These are phyloP conservation scores for Entomortierella lignicola DNA, from an alignment of 192 early-diverging fungal genomes.

Conservation along the genomic window DNA sequence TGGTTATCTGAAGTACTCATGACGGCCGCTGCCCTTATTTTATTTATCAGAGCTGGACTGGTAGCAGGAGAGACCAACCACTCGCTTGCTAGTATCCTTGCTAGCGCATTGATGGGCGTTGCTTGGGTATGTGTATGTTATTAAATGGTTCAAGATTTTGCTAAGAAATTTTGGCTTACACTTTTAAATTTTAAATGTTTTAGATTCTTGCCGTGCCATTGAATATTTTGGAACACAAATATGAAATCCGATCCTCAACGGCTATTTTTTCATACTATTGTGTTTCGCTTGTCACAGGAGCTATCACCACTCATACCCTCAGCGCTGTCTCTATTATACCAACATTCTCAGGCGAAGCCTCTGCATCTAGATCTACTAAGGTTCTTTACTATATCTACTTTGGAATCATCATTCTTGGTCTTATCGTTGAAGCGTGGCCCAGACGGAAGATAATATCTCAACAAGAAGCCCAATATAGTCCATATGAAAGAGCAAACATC, in stretches of 20 bases:
- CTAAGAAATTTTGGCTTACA: too few species aligned
- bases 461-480: background rate
- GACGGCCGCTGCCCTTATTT: conserved; percentile 2
- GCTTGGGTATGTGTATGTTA: conserved; percentile 25
- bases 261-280: conserved; percentile 20
- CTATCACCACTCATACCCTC: conserved; percentile 13
- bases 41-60: conserved; percentile 23
- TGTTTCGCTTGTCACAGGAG: conserved; percentile 5
- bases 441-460: conserved; percentile 18
- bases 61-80: background rate
- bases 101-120: conserved; percentile 15
- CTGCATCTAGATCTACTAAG: background rate
- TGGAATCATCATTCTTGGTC: background rate
- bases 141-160: background rate
- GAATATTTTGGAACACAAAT: conserved; percentile 23
- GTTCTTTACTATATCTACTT: conserved; percentile 16
- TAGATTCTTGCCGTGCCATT: conserved; percentile 9
- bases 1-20: conserved; percentile 25
- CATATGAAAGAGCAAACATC: conserved; percentile 42
- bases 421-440: conserved; percentile 28
- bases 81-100: conserved; percentile 18
- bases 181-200: background rate
- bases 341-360: background rate
- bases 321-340: background rate
- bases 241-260: conserved; percentile 28